Evolutionary conservation across 2,329 filamentous ascomycete species (phyloP).

Genomic region (Zelopaecilomyces penicillatus): DNA sequence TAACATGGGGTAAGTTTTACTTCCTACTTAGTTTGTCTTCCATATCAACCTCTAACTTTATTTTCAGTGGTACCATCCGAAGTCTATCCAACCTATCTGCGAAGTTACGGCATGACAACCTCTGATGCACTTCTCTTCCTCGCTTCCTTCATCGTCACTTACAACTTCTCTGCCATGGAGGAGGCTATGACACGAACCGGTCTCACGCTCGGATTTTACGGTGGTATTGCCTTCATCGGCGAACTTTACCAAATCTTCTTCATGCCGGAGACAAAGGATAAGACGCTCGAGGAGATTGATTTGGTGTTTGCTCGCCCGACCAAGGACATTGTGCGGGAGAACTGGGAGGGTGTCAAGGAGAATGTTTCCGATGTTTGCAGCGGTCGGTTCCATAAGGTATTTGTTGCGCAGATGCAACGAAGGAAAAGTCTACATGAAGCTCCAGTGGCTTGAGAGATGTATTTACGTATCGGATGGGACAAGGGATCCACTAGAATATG

Average conservation of each 20-base stretch:
- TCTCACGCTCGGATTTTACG: slow-evolving; percentile 62
- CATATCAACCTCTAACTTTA: neutral
- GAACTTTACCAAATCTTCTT: slow-evolving; percentile 67
- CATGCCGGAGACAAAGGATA: slow-evolving; percentile 69
- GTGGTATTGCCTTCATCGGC: slow-evolving; percentile 61
- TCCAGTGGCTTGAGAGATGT: slow-evolving; percentile 1
- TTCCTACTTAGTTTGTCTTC: neutral
- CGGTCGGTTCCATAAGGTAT: slow-evolving; percentile 16
- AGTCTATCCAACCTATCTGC: slow-evolving; percentile 64
- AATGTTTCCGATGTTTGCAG: slow-evolving; percentile 17
- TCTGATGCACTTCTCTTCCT: slow-evolving; percentile 62
- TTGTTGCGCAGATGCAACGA: slow-evolving; percentile 14
- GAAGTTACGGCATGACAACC: slow-evolving; percentile 66
- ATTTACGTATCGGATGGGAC: too few relatives aligned
- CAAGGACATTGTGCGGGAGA: slow-evolving; percentile 51
- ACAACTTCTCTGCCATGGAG: slow-evolving; percentile 67
- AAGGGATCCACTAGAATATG: too few relatives aligned
- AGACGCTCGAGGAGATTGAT: slow-evolving; percentile 62
- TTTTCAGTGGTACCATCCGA: slow-evolving; percentile 51
- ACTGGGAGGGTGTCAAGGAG: slow-evolving; percentile 31
- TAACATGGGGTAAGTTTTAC: slow-evolving; percentile 43
- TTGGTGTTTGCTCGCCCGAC: slow-evolving; percentile 58
- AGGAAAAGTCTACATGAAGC: slow-evolving; percentile 9
- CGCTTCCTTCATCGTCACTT: slow-evolving; percentile 64
- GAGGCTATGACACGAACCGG: slow-evolving; percentile 58